phyloP scores from a whole-genome alignment of 768 basidiomycete species.

The Naematelia aurantialba region DNA sequence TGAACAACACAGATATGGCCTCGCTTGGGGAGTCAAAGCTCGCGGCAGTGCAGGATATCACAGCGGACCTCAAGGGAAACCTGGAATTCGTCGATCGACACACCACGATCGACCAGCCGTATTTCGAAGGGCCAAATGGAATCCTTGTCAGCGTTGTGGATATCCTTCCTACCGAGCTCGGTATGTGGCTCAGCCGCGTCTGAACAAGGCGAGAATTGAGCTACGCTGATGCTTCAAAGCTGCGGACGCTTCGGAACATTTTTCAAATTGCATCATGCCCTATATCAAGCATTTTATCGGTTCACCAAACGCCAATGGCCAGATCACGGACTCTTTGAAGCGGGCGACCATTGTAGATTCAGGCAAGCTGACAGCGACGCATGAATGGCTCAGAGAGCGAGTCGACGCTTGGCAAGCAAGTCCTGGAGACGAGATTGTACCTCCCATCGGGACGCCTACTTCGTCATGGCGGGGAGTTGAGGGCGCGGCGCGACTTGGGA shows the following conservation, averaged over 20 bases:
- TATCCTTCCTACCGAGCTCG: constrained; percentile 80
- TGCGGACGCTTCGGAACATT: constrained; percentile 72
- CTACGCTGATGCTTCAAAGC: constrained; percentile 46
- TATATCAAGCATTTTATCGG: constrained; percentile 64
- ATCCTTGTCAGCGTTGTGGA: constrained; percentile 80
- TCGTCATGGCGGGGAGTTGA: neutral
- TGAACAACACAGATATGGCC: constrained; percentile 60
- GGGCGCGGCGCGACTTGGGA: neutral
- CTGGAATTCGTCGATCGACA: constrained; percentile 74
- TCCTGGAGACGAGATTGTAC: neutral
- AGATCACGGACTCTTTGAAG: constrained; percentile 57
- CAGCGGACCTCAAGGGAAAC: constrained; percentile 85
- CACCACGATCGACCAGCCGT: constrained; percentile 71
- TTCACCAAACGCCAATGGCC: constrained; percentile 49
- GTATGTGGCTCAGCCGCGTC: constrained; percentile 13
- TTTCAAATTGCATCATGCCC: constrained; percentile 63
- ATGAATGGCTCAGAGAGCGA: constrained; percentile 60
- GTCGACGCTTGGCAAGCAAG: constrained; percentile 47
- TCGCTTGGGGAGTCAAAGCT: constrained; percentile 54
- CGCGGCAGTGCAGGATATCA: constrained; percentile 71
- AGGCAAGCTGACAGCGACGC: constrained; percentile 59
- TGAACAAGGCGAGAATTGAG: neutral
- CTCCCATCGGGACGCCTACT: neutral
- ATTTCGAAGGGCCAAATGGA: constrained; percentile 56
- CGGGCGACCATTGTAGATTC: constrained; percentile 66